Percentiles rank a stretch among this genome's conserved stretches.
Conservation (phyloP, 495 filamentous ascomycete species). For the Elaphomyces granulatus region DNA sequence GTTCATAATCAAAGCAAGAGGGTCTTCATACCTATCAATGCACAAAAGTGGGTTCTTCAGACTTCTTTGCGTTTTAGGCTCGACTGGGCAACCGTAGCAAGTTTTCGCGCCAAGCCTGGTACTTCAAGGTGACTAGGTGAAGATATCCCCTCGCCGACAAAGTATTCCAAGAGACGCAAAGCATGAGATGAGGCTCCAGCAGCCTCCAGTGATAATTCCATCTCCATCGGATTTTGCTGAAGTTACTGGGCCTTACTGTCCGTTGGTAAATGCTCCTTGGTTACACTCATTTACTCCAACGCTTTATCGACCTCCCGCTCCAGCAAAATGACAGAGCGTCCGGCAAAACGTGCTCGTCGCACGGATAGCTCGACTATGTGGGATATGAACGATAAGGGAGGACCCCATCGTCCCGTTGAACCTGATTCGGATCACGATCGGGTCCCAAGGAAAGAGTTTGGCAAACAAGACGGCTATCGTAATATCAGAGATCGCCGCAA, state of each 20-base stretch:
- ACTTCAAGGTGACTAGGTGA: too few relatives aligned
- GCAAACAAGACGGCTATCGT: conserved; percentile 19
- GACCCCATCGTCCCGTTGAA: conserved; percentile 13
- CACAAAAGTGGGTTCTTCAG: too few relatives aligned
- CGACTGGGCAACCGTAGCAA: too few relatives aligned
- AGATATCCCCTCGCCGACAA: too few relatives aligned
- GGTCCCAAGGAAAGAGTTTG: conserved; percentile 18
- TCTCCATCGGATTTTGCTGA: neutral
- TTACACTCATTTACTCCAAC: conserved; percentile 6
- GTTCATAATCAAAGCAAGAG: too few relatives aligned
- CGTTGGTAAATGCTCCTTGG: neutral
- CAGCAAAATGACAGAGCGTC: conserved; percentile 37
- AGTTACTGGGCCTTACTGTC: neutral
- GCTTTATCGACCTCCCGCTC: conserved; percentile 15
- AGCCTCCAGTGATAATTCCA: neutral
- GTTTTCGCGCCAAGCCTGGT: too few relatives aligned
- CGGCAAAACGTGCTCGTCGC: conserved; percentile 39
- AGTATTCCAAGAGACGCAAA: neutral
- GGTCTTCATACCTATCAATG: too few relatives aligned
- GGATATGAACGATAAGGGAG: conserved; percentile 30
- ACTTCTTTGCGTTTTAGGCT: too few relatives aligned
- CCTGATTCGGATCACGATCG: conserved; percentile 23
- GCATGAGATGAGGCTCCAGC: neutral
- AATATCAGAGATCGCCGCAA: conserved; percentile 22
- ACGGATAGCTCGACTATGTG: conserved; percentile 40